Base-by-base conservation (phyloP, 2,329 filamentous ascomycete genomes). In the Scedosporium dehoogii region DNA sequence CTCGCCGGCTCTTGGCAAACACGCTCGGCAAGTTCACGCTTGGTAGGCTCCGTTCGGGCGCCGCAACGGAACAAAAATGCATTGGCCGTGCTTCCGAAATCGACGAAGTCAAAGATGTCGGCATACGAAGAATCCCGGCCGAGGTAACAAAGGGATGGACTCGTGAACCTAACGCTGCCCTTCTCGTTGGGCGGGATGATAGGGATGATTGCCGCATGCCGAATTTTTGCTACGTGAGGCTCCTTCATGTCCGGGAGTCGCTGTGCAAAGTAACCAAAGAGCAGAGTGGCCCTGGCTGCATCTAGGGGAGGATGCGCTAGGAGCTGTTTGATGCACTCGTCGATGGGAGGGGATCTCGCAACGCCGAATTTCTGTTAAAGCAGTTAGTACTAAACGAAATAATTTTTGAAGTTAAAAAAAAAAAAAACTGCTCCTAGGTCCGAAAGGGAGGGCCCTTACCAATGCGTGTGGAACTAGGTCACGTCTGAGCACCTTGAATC, bases 91-190 rank as follows among this genome's bases (percentile, higher is more conserved):
- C 81, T 77, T 0, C 93, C 92, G 75, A 97, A 99, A 71, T 97
- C 90, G 14, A 97, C 92, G 73, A 97, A 99, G 71, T 97, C 92
- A 67, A 99, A 96, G 38, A 99, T 96, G 38, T 96, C 90, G 10
- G 85, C 89, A 69, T 96, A 99, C 6, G 79, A 81, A 2, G 76
- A 72, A 5, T 82, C 85, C 29, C 67, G 87, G 7, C 94, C 94
- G 2, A 99, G 80, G 72, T 96, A 99, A 65, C 65, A 66, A 21
- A 64, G 62, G 12, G 48, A 61, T 1, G 65, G 65, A 12, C 62
- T 46, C 25, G 60, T 60, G 14, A 63, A 57, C 14, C 62, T 62
- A 14, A 61, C 62, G 27, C 59, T 64, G 16, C 58, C 59, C 48
- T 61, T 61, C 48, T 61, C 59, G 46, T 67, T 71, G 60, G 65